phyloP scores from a whole-genome alignment of 805 yeast species.

The Yarrowia sp. region DNA sequence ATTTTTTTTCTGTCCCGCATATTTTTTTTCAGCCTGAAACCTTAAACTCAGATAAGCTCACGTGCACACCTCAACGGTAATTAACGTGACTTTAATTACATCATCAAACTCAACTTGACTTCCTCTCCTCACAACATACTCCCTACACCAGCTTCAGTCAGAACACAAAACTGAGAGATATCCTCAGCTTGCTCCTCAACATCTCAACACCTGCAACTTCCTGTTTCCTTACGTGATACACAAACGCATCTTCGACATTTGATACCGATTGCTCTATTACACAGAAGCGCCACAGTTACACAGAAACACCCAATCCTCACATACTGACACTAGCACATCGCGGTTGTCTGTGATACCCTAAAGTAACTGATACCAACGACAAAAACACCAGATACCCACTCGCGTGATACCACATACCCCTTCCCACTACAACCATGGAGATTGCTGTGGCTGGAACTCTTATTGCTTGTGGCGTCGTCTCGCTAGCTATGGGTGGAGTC shows the following conservation, averaged over 20 bases:
- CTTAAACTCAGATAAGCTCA: constrained; percentile 27
- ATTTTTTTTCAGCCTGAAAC: constrained; percentile 18
- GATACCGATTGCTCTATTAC: not conserved
- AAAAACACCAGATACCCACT: not conserved
- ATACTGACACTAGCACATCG: not conserved
- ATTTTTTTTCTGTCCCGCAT: not conserved
- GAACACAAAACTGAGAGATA: not conserved
- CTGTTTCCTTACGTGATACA: not conserved
- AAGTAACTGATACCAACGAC: not conserved
- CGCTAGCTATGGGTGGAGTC: constrained; percentile 21
- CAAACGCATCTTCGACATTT: not conserved
- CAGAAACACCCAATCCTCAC: not conserved
- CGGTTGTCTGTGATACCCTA: not conserved
- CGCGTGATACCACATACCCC: too few relatives aligned
- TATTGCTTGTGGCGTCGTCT: constrained; percentile 17
- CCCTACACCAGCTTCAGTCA: not conserved
- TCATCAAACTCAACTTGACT: not conserved
- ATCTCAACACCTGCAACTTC: not conserved
- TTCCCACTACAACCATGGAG: not conserved
- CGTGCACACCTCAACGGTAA: constrained; percentile 1
- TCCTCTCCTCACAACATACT: not conserved
- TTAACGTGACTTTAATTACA: not conserved
- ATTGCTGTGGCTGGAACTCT: constrained; percentile 13
- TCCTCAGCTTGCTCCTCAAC: constrained; percentile 7
- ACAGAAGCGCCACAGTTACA: not conserved